Evolutionary conservation across 116 monocot species (phyloP).

Genomic region (Posidonia oceanica): DNA sequence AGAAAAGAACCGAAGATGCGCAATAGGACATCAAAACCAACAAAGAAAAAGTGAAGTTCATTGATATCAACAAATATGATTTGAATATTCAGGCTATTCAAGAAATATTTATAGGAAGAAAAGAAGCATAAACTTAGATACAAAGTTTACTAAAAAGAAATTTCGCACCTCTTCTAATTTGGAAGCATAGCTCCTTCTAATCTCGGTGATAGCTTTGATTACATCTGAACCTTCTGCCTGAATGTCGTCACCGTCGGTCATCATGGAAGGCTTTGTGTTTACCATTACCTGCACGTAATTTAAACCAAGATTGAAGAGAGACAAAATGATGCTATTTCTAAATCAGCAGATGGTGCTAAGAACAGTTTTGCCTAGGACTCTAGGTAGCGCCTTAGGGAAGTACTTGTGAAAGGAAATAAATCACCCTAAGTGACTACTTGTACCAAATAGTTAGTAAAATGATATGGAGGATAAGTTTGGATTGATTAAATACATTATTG

Average conservation of each 20-base stretch:
- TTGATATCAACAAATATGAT: too few relatives aligned
- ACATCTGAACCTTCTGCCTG: constrained; percentile 19
- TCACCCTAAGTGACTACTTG: too few relatives aligned
- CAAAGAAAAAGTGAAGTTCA: too few relatives aligned
- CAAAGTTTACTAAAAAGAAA: too few relatives aligned
- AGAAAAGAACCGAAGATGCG: too few relatives aligned
- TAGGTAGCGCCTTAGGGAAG: too few relatives aligned
- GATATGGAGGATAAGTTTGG: neutral
- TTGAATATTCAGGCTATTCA: too few relatives aligned
- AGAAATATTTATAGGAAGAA: too few relatives aligned
- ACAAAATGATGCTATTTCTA: neutral
- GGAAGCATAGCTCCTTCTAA: constrained; percentile 55
- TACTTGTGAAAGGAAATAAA: too few relatives aligned
- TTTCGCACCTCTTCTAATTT: constrained; percentile 55
- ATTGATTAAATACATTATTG: neutral
- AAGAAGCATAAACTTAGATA: too few relatives aligned
- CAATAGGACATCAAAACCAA: too few relatives aligned
- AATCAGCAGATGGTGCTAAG: neutral
- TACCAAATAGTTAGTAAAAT: neutral
- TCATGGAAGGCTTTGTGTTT: constrained; percentile 24
- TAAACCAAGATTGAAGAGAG: neutral
- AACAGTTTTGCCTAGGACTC: too few relatives aligned
- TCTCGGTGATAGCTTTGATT: constrained; percentile 46
- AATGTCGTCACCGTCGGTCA: constrained; percentile 12
- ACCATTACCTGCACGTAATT: constrained; percentile 30